phyloP scores from a whole-genome alignment of 805 yeast species.

The Kurtzmaniella cleridarum region DNA sequence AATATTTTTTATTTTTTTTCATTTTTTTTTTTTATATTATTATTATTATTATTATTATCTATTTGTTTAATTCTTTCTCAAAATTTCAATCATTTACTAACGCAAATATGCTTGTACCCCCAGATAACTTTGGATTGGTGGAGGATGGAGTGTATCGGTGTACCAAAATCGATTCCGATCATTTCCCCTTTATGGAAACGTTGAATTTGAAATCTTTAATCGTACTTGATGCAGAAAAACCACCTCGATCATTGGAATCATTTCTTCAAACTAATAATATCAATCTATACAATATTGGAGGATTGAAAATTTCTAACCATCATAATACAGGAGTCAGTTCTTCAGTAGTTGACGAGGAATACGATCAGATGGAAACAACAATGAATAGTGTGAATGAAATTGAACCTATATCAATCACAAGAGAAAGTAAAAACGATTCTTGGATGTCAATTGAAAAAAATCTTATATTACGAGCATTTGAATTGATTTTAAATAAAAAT shows the following conservation, averaged over 20 bases:
- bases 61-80: too few relatives aligned
- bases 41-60: too few relatives aligned
- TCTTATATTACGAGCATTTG: conserved; percentile 61
- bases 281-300: conserved; percentile 44
- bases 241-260: conserved; percentile 63
- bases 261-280: conserved; percentile 57
- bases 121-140: conserved; percentile 87
- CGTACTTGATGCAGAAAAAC: conserved; percentile 79
- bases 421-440: conserved; percentile 40
- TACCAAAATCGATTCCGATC: conserved; percentile 68
- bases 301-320: conserved; percentile 35
- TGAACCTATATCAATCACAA: conserved; percentile 19
- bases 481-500: conserved; percentile 54
- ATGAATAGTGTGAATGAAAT: conserved; percentile 6
- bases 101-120: conserved; percentile 72
- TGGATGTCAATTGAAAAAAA: conserved; percentile 75
- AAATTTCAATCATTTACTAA: background rate
- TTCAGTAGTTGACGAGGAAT: conserved; percentile 12
- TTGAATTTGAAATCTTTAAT: conserved; percentile 63
- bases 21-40: too few relatives aligned
- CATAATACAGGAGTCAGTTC: conserved; percentile 20
- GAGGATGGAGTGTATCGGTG: conserved; percentile 84
- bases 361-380: conserved; percentile 9
- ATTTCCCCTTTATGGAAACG: conserved; percentile 73
- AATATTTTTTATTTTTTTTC: too few relatives aligned